Conservation (phyloP, 2,329 filamentous ascomycete species). For the Macrophomina tecta region DNA sequence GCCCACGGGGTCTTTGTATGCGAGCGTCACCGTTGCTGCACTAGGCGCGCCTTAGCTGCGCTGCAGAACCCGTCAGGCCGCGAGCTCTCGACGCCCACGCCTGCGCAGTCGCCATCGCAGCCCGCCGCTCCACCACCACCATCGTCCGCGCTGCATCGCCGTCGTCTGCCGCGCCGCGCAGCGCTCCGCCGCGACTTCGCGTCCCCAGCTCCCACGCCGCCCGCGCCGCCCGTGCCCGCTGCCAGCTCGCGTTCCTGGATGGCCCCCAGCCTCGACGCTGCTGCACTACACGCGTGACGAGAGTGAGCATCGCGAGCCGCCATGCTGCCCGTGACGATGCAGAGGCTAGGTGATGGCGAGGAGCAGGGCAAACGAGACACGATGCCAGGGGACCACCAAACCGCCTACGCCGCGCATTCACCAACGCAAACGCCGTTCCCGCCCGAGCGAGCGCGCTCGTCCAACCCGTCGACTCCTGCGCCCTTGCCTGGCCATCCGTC, state of each 20-base stretch:
- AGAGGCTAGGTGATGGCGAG: conserved; percentile 38
- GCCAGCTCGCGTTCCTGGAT: conserved; percentile 17
- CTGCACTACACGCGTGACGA: conserved; percentile 23
- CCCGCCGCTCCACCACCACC: conserved; percentile 8
- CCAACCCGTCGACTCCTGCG: conserved; percentile 41
- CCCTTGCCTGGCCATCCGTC: conserved; percentile 39
- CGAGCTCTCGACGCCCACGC: conserved; percentile 26
- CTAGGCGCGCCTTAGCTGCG: conserved; percentile 25
- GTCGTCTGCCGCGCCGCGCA: conserved; percentile 19
- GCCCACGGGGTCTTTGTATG: conserved; percentile 27
- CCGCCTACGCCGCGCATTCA: conserved; percentile 44
- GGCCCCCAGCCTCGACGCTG: conserved; percentile 18
- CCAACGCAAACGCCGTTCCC: conserved; percentile 43
- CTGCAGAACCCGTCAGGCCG: conserved; percentile 23
- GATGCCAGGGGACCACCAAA: conserved; percentile 42
- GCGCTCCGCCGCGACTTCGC: conserved; percentile 21
- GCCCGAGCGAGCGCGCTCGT: conserved; percentile 43
- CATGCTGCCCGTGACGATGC: conserved; percentile 31
- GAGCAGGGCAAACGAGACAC: conserved; percentile 42
- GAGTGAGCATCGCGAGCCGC: conserved; percentile 15
- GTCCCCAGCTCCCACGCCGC: conserved; percentile 15
- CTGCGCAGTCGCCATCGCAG: conserved; percentile 21
- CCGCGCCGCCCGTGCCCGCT: conserved; percentile 13
- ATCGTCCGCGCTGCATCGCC: conserved; percentile 15
- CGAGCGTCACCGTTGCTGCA: conserved; percentile 25